Percentiles rank a stretch among this genome's conserved stretches.
These are phyloP conservation scores for Pleurotus citrinopileatus DNA, from an alignment of 768 basidiomycete genomes.

Conservation along the genomic window DNA sequence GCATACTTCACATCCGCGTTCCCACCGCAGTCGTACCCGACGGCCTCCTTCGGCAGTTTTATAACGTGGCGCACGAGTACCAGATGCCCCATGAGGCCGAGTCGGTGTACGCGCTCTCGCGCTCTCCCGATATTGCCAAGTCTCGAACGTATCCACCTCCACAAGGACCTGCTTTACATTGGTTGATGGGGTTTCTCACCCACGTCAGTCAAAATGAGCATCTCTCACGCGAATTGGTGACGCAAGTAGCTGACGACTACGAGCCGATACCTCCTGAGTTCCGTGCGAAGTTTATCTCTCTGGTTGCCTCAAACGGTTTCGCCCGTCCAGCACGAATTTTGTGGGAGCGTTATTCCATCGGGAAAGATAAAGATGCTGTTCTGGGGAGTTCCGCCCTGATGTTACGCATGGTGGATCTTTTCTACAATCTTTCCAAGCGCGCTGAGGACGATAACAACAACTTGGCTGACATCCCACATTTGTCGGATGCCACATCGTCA, in stretches of 20 bases:
- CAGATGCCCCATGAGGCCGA: constrained; percentile 33
- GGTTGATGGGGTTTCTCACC: constrained; percentile 50
- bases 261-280: constrained; percentile 38
- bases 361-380: constrained; percentile 37
- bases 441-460: constrained; percentile 15
- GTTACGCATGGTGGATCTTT: constrained; percentile 52
- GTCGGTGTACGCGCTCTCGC: constrained; percentile 45
- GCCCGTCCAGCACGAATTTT: constrained; percentile 45
- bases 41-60: constrained; percentile 44
- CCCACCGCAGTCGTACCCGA: constrained; percentile 32
- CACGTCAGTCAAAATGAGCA: constrained; percentile 35
- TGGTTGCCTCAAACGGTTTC: constrained; percentile 45
- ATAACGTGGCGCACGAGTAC: constrained; percentile 32
- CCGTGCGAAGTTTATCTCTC: constrained; percentile 49
- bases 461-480: not conserved
- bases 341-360: constrained; percentile 54
- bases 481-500: not conserved
- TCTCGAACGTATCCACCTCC: constrained; percentile 50
- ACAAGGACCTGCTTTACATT: constrained; percentile 38
- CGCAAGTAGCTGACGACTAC: constrained; percentile 41
- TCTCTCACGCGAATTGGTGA: constrained; percentile 46
- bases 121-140: constrained; percentile 25
- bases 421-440: constrained; percentile 24
- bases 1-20: constrained; percentile 28
- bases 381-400: constrained; percentile 41